These are phyloP conservation scores for Aspergillus sp. DNA, from an alignment of 2,329 filamentous ascomycete genomes.

Conservation along the genomic window DNA sequence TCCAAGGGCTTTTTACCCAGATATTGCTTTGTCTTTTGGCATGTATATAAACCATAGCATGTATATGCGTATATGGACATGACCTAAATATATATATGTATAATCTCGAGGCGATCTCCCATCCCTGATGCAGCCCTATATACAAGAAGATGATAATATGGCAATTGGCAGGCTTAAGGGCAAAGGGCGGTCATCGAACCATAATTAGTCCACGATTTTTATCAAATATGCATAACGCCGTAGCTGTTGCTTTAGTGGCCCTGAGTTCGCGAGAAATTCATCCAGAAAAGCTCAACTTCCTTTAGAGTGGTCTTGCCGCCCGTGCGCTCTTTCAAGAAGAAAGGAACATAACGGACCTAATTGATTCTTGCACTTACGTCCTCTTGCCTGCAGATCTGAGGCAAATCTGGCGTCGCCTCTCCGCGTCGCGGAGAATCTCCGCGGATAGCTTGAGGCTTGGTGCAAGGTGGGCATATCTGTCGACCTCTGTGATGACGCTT, in stretches of 20 bases:
- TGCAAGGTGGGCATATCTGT: slow-evolving; percentile 73
- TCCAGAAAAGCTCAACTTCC: background rate
- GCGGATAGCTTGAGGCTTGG: slow-evolving; percentile 76
- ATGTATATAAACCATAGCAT: slow-evolving; percentile 2
- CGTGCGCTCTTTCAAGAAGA: background rate
- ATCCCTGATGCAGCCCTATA: background rate
- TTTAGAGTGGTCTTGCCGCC: background rate
- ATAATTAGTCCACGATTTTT: background rate
- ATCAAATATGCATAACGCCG: background rate
- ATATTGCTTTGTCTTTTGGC: background rate
- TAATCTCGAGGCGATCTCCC: background rate
- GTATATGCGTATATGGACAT: background rate
- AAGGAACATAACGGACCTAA: background rate
- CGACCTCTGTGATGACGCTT: slow-evolving; percentile 75
- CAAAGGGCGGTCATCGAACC: background rate
- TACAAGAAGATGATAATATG: background rate
- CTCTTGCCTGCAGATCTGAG: slow-evolving; percentile 26
- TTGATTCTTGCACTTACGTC: background rate
- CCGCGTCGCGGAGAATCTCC: slow-evolving; percentile 80
- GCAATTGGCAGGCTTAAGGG: background rate
- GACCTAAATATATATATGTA: background rate
- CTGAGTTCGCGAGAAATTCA: background rate
- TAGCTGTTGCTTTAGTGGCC: background rate
- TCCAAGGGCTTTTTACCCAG: background rate
- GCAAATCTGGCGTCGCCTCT: slow-evolving; percentile 65